Conservation (phyloP, 352 stramenopile genomes). For the Pythium insidiosum region DNA sequence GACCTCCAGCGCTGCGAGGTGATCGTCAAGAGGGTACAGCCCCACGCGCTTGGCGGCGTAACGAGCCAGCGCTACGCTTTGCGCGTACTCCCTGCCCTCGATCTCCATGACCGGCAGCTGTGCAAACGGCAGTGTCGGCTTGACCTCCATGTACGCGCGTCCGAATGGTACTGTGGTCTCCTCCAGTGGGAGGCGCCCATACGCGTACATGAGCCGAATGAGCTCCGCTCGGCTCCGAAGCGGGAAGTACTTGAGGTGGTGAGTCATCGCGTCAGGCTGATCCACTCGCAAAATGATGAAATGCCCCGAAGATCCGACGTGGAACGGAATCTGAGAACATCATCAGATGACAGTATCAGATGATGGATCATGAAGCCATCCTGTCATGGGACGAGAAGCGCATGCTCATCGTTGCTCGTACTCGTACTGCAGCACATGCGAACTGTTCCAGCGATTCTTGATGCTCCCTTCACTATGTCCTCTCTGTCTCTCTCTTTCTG, state of each 20-base stretch:
- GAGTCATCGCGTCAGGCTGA: neutral
- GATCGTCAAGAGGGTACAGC: constrained; percentile 22
- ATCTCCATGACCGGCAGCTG: constrained; percentile 40
- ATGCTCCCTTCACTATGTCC: too few species aligned
- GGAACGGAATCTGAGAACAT: too few species aligned
- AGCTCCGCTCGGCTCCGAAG: constrained; percentile 33
- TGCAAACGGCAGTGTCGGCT: constrained; percentile 28
- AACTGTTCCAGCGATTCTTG: too few species aligned
- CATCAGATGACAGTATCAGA: too few species aligned
- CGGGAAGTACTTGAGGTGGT: constrained; percentile 34
- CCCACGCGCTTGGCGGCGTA: constrained; percentile 30
- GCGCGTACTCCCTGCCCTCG: constrained; percentile 21
- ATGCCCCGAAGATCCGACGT: too few species aligned
- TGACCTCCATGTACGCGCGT: constrained; percentile 17
- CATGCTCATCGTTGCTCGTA: too few species aligned
- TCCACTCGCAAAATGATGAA: too few species aligned
- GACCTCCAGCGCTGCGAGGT: constrained; percentile 21
- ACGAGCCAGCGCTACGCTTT: constrained; percentile 29
- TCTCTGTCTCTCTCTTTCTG: too few species aligned
- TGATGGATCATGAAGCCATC: too few species aligned
- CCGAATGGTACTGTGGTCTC: constrained; percentile 23
- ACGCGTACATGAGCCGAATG: constrained; percentile 27
- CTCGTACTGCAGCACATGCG: too few species aligned
- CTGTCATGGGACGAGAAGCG: too few species aligned
- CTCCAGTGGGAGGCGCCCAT: constrained; percentile 27